Conservation (phyloP, 306 rosid species). For the Lathyrus oleraceus region DNA sequence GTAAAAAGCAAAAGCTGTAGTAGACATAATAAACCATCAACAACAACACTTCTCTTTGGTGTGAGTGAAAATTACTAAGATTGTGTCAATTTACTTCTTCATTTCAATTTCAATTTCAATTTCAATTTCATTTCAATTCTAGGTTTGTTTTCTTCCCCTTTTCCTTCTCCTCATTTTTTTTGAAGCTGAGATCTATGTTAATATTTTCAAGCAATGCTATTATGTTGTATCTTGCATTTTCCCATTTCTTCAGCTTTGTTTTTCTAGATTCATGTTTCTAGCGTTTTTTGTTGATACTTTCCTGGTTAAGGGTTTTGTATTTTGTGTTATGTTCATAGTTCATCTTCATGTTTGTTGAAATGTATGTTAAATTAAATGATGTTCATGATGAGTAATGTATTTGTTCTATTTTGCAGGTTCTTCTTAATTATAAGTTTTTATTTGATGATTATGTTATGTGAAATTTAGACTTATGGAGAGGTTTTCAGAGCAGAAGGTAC, state of each 20-base stretch:
- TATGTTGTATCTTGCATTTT: slow-evolving; percentile 14
- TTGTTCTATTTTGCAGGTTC: slow-evolving; percentile 55
- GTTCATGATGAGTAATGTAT: slow-evolving; percentile 26
- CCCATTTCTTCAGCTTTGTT: slow-evolving; percentile 11
- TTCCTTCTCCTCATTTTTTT: not conserved
- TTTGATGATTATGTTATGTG: slow-evolving; percentile 41
- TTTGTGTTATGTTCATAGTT: slow-evolving; percentile 23
- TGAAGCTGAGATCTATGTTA: slow-evolving; percentile 27
- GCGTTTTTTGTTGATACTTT: slow-evolving; percentile 22
- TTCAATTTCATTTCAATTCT: slow-evolving; percentile 36
- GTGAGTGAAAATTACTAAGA: not conserved
- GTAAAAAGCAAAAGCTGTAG: slow-evolving; percentile 37
- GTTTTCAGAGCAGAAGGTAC: slow-evolving; percentile 65
- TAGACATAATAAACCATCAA: slow-evolving; percentile 30
- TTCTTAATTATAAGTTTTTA: slow-evolving; percentile 29
- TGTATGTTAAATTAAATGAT: slow-evolving; percentile 22
- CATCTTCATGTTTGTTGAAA: slow-evolving; percentile 28
- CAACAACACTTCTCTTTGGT: slow-evolving; percentile 25
- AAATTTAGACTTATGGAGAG: slow-evolving; percentile 66
- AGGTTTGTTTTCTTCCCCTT: slow-evolving; percentile 41
- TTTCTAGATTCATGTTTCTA: not conserved
- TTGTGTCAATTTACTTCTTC: slow-evolving; percentile 6
- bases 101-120: slow-evolving; percentile 16
- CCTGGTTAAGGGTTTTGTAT: slow-evolving; percentile 26
- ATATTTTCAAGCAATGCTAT: not conserved